Evolutionary conservation across 1,139 yeast species (phyloP), one percentile per base, ranked within the genome.

Genomic region (Geotrichum klebahnii): DNA sequence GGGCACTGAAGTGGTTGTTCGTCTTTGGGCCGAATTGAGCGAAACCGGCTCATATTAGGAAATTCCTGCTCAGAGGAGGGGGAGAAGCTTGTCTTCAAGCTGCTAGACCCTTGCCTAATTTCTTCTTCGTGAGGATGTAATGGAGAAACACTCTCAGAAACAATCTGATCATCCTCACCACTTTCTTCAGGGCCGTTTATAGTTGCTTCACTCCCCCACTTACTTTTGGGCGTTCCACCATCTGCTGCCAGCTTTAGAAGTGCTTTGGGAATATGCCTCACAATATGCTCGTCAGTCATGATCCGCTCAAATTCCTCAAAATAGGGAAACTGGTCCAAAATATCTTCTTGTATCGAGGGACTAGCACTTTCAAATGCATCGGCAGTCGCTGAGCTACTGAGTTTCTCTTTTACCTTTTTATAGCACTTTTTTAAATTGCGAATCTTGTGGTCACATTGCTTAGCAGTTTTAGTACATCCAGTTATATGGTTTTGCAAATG

Each of bases 401-500:
- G 44, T 20, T 51, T 51, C 14, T 44, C 43, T 20, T 34, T 40
- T 22, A 51, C 45, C 32, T 47, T 47, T 34, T 51, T 51, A 38
- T 51, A 47, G 36, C 49, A 45, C 20, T 51, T 51, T 31, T 51
- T 51, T 23, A 51, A 44, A 33, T 51, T 51, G 6, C 54, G 44
- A 8, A 51, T 51, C 36, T 51, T 51, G 47, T 51, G 54, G 36
- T 51, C 54, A 26, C 54, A 51, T 31, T 51, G 54, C 22, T 51
- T 51, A 12, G 54, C 47, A 8, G 54, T 51, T 34, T 51, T 51
- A n/a, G 47, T 45, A 39, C 54, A 51, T 9, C 54, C 54, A 9
- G 51, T 20, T 9, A 51, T 46, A 8, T 33, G 34, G 10, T 28
- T 32, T 20, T 47, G 49, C 4, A 51, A 35, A 23, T 48, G 46